These are phyloP conservation scores for Stipa capillata DNA, from an alignment of 176 grass and related monocot species.

Conservation along the genomic window DNA sequence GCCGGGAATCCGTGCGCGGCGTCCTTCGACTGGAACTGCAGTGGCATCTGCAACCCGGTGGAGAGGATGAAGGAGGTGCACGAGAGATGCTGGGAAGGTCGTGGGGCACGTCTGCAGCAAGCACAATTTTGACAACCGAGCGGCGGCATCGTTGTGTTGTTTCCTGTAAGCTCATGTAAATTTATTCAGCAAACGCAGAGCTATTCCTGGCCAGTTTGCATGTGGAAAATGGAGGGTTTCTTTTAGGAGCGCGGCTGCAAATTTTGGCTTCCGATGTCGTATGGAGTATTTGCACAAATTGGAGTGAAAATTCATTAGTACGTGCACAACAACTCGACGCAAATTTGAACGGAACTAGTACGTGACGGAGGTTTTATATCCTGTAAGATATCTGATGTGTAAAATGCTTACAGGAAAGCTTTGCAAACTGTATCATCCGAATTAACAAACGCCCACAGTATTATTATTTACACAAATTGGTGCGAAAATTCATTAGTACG, in stretches of 20 bases:
- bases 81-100: constrained; percentile 43
- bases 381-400: background rate
- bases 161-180: constrained; percentile 27
- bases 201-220: background rate
- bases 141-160: background rate
- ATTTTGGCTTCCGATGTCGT: background rate
- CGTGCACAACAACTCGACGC: background rate
- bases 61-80: constrained; percentile 77
- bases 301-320: background rate
- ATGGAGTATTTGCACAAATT: background rate
- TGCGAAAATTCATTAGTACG: background rate
- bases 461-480: background rate
- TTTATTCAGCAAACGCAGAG: background rate
- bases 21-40: constrained; percentile 82
- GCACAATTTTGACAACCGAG: constrained; percentile 40
- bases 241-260: too few species aligned
- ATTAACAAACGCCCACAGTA: background rate
- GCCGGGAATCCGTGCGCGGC: constrained; percentile 63
- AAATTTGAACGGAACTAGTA: background rate
- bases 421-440: background rate
- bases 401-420: background rate
- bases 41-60: constrained; percentile 64
- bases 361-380: background rate
- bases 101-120: constrained; percentile 30
- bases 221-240: background rate